Evolutionary conservation across 2,329 filamentous ascomycete species (phyloP), one percentile per base, ranked within the genome.

Genomic region (Phaeosphaeriaceae sp.): DNA sequence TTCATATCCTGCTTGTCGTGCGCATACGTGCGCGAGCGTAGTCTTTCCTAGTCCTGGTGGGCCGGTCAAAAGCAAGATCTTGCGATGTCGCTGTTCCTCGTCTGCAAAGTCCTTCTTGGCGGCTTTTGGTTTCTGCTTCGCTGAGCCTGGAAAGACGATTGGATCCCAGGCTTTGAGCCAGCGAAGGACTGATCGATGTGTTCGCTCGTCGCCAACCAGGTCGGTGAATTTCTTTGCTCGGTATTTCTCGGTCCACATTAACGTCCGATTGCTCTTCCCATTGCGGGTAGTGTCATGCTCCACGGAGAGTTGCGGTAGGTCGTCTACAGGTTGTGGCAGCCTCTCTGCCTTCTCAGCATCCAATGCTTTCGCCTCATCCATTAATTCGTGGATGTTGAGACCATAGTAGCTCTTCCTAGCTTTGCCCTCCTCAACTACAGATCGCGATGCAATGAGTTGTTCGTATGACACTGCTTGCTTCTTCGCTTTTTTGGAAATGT

Each of bases 191-290:
- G 90, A 86, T 59, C 95, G 88, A 76, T 99, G 96, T 24, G 94
- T 98, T 46, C 93, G 85, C 73, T 99, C 95, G 68, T 99, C 95
- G 25, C 96, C 96, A 48, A 96, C 92, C 0, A 99, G 83, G 67
- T 99, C 95, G 67, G 93, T 91, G 70, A 98, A 99, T 68, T 89
- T 94, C 60, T 88, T 88, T 25, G 95, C 95, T 36, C 95, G 89
- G 74, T 99, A 99, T 75, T 99, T 99, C 74, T 99, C 95, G 0
- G 94, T 97, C 95, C 95, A 99, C 73, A 99, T 82, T 31, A 92
- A 76, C 0, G 87, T 85, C 61, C 70, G 76, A 20, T 61, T 71
- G 17, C 62, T 67, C 60, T 77, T 80, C 7, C 62, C 66, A 33
- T 24, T 49, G 31, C 68, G 72, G 17, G 55, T 41, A 7, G 51